Conservation (phyloP, 2,329 filamentous ascomycete genomes). For the Penicillium sp. region DNA sequence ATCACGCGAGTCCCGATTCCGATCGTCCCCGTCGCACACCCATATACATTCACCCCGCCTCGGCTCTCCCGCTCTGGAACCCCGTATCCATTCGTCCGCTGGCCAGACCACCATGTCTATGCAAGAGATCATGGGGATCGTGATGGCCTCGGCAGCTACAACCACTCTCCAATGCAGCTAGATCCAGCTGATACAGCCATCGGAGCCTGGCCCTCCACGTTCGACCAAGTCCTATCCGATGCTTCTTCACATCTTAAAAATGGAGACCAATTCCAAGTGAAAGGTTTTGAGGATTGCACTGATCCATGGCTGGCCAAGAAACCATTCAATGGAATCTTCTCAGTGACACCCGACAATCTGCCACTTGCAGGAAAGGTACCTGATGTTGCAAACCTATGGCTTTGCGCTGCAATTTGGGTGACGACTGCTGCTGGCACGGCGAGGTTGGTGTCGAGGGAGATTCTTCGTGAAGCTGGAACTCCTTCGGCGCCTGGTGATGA, state of each 20-base stretch:
- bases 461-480: constrained; percentile 16
- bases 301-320: constrained; percentile 11
- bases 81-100: constrained; percentile 36
- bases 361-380: constrained; percentile 33
- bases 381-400: constrained; percentile 26
- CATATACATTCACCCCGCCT: constrained; percentile 34
- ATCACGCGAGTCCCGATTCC: constrained; percentile 28
- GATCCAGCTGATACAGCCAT: constrained; percentile 19
- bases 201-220: constrained; percentile 25
- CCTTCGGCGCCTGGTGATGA: constrained; percentile 1
- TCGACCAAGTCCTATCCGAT: constrained; percentile 21
- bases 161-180: constrained; percentile 29
- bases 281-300: constrained; percentile 7
- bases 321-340: constrained; percentile 37
- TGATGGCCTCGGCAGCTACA: constrained; percentile 37
- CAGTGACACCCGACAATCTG: constrained; percentile 38
- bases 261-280: constrained; percentile 15
- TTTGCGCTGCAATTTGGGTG: constrained; percentile 39
- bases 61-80: constrained; percentile 18
- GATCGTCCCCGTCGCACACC: constrained; percentile 37
- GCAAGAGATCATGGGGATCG: constrained; percentile 35
- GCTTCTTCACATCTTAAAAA: constrained; percentile 18
- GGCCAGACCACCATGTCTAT: constrained; percentile 38
- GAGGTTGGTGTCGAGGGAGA: constrained; percentile 22
- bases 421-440: constrained; percentile 37